Evolutionary conservation across 495 filamentous ascomycete genomes (phyloP).

Genomic region (Podospora fimiseda): DNA sequence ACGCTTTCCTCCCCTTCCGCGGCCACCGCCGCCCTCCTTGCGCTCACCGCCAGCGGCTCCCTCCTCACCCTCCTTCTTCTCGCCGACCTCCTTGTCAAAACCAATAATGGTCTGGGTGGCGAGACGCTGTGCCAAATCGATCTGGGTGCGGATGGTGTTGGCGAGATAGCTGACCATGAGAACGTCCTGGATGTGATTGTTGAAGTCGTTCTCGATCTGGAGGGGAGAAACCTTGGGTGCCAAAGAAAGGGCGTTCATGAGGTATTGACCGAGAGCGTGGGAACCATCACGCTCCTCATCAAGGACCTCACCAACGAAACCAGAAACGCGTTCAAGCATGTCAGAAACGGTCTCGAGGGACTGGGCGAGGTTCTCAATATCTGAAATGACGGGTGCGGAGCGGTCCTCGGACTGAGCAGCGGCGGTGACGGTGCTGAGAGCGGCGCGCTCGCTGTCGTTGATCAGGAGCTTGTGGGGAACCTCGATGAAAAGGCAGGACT

Average conservation of each 20-base stretch:
- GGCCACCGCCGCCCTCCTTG: conserved; percentile 24
- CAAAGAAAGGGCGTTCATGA: conserved; percentile 84
- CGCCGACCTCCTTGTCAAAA: conserved; percentile 44
- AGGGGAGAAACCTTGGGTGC: conserved; percentile 87
- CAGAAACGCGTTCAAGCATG: conserved; percentile 81
- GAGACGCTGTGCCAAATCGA: conserved; percentile 90
- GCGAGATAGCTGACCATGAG: conserved; percentile 94
- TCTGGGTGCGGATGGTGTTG: conserved; percentile 98
- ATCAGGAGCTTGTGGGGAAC: conserved; percentile 83
- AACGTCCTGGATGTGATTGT: conserved; percentile 98
- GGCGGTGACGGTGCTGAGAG: conserved; percentile 75
- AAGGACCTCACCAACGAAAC: conserved; percentile 78
- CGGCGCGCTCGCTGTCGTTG: conserved; percentile 86
- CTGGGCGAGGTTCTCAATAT: conserved; percentile 80
- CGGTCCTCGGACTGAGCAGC: conserved; percentile 76
- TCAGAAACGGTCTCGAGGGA: conserved; percentile 77
- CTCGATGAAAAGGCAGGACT: conserved; percentile 92
- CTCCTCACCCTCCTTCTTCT: conserved; percentile 38
- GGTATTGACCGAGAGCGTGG: conserved; percentile 84
- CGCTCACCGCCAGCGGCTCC: conserved; percentile 16
- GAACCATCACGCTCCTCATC: conserved; percentile 59
- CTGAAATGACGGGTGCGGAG: conserved; percentile 62
- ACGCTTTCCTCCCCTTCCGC: conserved; percentile 29
- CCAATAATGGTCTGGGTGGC: conserved; percentile 75
- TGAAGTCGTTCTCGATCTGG: conserved; percentile 94